Evolutionary conservation across 108 stramenopile genomes (phyloP).

Genomic region (Pseudonitzschia delicatissima): DNA sequence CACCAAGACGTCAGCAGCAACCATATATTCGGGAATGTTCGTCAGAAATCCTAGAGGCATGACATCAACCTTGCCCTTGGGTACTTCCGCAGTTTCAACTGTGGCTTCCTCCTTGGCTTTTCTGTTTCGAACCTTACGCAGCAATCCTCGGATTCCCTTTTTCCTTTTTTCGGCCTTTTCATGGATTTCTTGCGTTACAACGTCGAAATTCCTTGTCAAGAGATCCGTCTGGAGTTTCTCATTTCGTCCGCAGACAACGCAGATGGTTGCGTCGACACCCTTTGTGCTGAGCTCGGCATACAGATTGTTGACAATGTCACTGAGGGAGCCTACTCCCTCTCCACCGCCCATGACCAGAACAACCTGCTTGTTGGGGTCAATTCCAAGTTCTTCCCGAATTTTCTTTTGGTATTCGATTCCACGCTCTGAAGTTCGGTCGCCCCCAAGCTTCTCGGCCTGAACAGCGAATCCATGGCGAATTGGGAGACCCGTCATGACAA

Average conservation of each 20-base stretch:
- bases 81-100: slow-evolving; percentile 7
- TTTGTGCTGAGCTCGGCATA: slow-evolving; percentile 45
- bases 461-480: slow-evolving; percentile 87
- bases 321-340: slow-evolving; percentile 88
- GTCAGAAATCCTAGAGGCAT: slow-evolving; percentile 88
- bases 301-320: slow-evolving; percentile 75
- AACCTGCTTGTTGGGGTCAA: slow-evolving; percentile 60
- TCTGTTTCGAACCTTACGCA: slow-evolving; percentile 3
- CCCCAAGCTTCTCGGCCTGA: slow-evolving; percentile 52
- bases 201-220: slow-evolving; percentile 33
- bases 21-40: slow-evolving; percentile 97
- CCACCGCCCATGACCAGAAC: slow-evolving; percentile 95
- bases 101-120: slow-evolving; percentile 6
- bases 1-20: slow-evolving; percentile 87
- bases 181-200: slow-evolving; percentile 15
- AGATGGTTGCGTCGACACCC: slow-evolving; percentile 82
- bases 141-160: slow-evolving; percentile 4
- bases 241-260: slow-evolving; percentile 94
- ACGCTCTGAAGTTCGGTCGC: slow-evolving; percentile 52
- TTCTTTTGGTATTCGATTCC: slow-evolving; percentile 50
- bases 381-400: slow-evolving; percentile 48
- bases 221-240: slow-evolving; percentile 65
- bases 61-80: slow-evolving; percentile 64
- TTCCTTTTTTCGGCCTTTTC: background rate
- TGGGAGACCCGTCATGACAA: slow-evolving; percentile 89